phyloP scores from a whole-genome alignment of 257 asterid species.

The Oldenlandia corymbosa region DNA sequence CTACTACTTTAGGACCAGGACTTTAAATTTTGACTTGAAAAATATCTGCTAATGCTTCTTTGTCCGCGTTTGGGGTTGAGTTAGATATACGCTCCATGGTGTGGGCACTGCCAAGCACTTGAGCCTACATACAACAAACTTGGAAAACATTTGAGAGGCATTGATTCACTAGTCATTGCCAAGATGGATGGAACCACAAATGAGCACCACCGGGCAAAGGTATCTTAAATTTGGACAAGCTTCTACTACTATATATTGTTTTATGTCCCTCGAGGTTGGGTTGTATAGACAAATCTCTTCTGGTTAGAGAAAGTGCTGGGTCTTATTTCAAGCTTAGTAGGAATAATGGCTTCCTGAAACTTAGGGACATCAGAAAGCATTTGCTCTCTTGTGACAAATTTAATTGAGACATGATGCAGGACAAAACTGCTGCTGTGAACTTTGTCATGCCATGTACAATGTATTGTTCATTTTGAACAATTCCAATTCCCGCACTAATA shows the following conservation, averaged over 20 bases:
- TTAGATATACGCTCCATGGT: constrained; percentile 95
- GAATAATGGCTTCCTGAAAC: background rate
- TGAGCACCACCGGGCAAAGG: constrained; percentile 99
- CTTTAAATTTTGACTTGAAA: background rate
- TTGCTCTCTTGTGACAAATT: background rate
- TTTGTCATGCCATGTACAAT: too few relatives aligned
- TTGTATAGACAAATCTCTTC: background rate
- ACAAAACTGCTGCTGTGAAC: too few relatives aligned
- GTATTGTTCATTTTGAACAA: too few relatives aligned
- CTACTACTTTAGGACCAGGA: background rate
- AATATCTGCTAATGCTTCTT: constrained; percentile 3
- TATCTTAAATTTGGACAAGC: constrained; percentile 17
- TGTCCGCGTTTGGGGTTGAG: constrained; percentile 6
- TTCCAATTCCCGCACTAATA: too few relatives aligned
- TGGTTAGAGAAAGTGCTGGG: background rate
- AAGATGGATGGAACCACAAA: constrained; percentile 97
- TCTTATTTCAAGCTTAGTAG: background rate
- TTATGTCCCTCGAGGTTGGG: background rate
- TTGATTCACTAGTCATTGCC: constrained; percentile 78
- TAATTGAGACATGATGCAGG: background rate
- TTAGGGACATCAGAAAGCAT: background rate
- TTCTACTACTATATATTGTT: background rate
- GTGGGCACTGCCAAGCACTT: constrained; percentile 85
- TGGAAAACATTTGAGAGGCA: constrained; percentile 63
- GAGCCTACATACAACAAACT: constrained; percentile 89